Conservation (phyloP, 441 rosid species). For the Erysimum cheiri region DNA sequence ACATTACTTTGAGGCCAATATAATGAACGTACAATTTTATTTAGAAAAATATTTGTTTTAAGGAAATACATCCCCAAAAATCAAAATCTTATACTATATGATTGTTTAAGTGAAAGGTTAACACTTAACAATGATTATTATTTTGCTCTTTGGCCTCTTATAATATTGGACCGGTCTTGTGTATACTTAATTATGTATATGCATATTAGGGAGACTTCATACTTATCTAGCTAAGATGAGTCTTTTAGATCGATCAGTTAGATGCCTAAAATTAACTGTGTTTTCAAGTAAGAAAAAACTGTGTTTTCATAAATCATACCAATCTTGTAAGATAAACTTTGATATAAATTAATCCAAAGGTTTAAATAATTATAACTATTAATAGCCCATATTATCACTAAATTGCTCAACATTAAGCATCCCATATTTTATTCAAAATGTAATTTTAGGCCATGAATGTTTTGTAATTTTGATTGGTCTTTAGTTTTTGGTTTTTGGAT, state of each 20-base stretch:
- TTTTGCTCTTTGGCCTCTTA: background rate
- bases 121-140: background rate
- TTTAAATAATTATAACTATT: background rate
- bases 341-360: background rate
- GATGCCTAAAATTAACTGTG: background rate
- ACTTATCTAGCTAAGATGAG: slow-evolving; percentile 7
- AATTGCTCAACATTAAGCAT: background rate
- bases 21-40: background rate
- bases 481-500: too few species aligned
- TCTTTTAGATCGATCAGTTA: background rate
- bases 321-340: background rate
- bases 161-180: background rate
- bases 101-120: background rate
- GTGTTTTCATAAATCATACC: background rate
- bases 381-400: background rate
- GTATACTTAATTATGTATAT: background rate
- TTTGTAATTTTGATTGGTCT: too few species aligned
- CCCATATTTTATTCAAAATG: slow-evolving; percentile 9
- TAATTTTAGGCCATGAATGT: background rate
- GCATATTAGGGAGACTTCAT: slow-evolving; percentile 10
- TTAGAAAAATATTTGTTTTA: background rate
- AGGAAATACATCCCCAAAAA: background rate
- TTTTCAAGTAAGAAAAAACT: background rate
- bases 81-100: background rate
- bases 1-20: background rate